Percentiles rank a stretch among this genome's conserved stretches.
phyloP scores from a whole-genome alignment of 306 rosid genomes.

The Carpinus fangiana region DNA sequence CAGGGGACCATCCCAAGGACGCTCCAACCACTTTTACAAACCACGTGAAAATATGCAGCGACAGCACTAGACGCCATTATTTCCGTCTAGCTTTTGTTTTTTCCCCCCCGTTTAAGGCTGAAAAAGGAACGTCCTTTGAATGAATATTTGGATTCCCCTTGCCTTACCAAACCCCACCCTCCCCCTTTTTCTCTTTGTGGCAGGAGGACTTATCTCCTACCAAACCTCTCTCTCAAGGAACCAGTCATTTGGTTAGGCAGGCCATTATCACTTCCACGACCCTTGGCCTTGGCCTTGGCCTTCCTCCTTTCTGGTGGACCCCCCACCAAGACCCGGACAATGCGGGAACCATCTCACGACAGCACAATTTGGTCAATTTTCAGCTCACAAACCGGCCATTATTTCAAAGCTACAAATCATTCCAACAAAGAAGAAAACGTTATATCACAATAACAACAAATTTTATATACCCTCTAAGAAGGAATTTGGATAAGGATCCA shows the following conservation, averaged over 20 bases:
- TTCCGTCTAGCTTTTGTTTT: neutral
- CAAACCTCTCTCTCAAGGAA: conserved; percentile 37
- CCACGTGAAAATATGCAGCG: conserved; percentile 39
- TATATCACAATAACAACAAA: neutral
- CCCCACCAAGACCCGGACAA: neutral
- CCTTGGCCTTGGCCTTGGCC: neutral
- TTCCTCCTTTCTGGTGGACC: neutral
- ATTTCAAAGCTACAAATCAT: neutral
- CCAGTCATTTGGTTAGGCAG: neutral
- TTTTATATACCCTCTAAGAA: neutral
- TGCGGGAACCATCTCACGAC: neutral
- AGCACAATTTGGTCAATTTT: too few species aligned
- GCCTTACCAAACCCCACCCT: conserved; percentile 22
- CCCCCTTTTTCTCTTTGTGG: neutral
- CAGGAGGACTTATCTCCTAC: neutral
- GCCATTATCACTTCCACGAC: neutral
- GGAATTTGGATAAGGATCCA: neutral
- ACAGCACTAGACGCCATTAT: neutral
- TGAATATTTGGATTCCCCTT: conserved; percentile 36
- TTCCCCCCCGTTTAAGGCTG: conserved; percentile 62
- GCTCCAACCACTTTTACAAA: conserved; percentile 5
- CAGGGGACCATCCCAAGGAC: neutral
- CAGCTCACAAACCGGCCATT: neutral
- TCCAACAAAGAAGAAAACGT: neutral
- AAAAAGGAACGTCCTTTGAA: conserved; percentile 33